Evolutionary conservation across 345 rosid genomes (phyloP).

Genomic region (Rhodamnia argentea): DNA sequence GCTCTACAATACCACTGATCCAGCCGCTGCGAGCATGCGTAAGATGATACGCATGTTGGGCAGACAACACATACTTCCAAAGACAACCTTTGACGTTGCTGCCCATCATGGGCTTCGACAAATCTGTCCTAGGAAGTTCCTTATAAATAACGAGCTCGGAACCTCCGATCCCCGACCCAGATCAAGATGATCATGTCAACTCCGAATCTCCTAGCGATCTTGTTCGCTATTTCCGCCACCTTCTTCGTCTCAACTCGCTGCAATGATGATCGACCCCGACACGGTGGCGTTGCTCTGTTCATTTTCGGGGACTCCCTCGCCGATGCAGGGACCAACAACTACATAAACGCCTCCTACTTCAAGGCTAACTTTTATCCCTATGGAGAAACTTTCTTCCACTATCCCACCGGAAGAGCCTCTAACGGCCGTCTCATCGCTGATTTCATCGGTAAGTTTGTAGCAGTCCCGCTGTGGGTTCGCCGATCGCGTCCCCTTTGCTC

Average conservation of each 20-base stretch:
- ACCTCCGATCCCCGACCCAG: too few relatives aligned
- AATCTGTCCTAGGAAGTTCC: background rate
- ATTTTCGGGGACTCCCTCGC: conserved; percentile 21
- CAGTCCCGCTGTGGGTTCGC: background rate
- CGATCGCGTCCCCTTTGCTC: background rate
- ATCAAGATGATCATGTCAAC: background rate
- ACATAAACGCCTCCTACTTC: background rate
- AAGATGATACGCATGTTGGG: background rate
- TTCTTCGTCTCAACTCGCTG: background rate
- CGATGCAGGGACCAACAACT: conserved; percentile 19
- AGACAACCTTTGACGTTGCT: background rate
- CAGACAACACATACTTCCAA: background rate
- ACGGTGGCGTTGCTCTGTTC: conserved; percentile 2
- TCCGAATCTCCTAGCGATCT: background rate
- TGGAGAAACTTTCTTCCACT: conserved; percentile 11
- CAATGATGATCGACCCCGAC: background rate
- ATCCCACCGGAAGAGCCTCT: conserved; percentile 10
- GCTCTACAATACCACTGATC: background rate
- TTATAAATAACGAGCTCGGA: too few relatives aligned
- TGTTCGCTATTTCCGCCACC: background rate
- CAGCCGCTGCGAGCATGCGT: background rate
- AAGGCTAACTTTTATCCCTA: background rate
- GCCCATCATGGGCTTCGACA: background rate
- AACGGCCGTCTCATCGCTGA: conserved; percentile 11
- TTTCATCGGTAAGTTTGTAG: conserved; percentile 4